Evolutionary conservation across 140 eudicot species (phyloP), one percentile per base, ranked within the genome.

Genomic region (Senecio squalidus): DNA sequence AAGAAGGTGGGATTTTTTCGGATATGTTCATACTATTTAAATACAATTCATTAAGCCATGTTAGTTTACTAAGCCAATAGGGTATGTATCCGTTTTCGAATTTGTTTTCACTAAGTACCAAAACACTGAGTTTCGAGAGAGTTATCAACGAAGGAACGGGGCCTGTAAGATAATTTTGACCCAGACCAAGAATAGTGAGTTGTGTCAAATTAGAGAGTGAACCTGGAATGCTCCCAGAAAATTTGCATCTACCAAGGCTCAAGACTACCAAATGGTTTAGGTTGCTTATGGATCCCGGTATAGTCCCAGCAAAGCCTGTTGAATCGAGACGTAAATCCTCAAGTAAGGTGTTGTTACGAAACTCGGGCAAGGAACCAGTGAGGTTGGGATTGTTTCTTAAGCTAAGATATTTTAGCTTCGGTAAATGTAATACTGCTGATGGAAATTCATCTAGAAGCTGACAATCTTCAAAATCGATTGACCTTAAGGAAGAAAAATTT

Each of bases 11-110:
- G 1, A 47, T 47, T 9, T 47, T 29, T 0, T 48, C 0, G 30
- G 21, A 3, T 21, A 48, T 10, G 8, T 48, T 11, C 0, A 22
- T 21, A 20, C 0, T 0, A 0, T 4, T 11, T 3, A 48, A 15
- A 0, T 48, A 22, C 2, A 48, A 17, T 3, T 1, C 0, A 0
- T 21, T 4, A 22, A 73, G 66, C 26, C 66, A 24, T 13, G 31
- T 5, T 16, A 73, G 73, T 29, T 66, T 58, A 27, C 39, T 20
- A 22, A 41, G 3, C 65, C 65, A 23, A 40, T 22, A 17, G 3
- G 16, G 16, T 14, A 23, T 3, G 17, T 3, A 3, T 59, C 36
- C 34, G 2, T 50, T 24, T 1, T 50, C 21, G 6, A 47, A 51
- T 0, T 28, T 17, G 25, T 45, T 27, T 8, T 4, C 10, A 9